These are phyloP conservation scores for Tilletia setariae DNA, from an alignment of 1,284 basidiomycete species.

Conservation along the genomic window DNA sequence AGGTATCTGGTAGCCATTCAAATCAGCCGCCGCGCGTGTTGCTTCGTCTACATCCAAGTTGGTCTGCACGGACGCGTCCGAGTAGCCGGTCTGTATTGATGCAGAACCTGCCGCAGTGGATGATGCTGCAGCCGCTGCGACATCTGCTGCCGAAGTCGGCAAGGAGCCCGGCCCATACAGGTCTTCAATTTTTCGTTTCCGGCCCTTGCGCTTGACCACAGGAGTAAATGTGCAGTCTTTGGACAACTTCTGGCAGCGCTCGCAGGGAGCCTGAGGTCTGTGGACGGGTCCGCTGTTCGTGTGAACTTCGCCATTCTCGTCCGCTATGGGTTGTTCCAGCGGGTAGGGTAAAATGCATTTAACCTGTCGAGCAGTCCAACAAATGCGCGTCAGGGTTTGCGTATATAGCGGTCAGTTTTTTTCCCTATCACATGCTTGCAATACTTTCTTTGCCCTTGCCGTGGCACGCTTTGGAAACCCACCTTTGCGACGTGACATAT, in stretches of 20 bases:
- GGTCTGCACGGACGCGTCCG: too few species aligned
- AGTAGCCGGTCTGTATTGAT: too few species aligned
- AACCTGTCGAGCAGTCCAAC: not conserved
- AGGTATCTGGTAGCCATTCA: too few species aligned
- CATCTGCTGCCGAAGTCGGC: too few species aligned
- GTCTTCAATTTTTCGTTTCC: not conserved
- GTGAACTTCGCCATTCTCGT: not conserved
- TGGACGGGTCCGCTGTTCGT: constrained; percentile 2
- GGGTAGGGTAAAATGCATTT: not conserved
- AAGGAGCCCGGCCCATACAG: too few species aligned
- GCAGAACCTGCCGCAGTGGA: too few species aligned
- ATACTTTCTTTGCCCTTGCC: not conserved
- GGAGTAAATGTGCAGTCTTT: constrained; percentile 11
- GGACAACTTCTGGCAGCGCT: constrained; percentile 1
- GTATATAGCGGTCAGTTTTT: not conserved
- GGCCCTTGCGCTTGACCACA: constrained; percentile 3
- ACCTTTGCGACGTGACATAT: constrained; percentile 6
- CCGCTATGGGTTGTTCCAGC: not conserved
- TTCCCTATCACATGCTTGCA: too few species aligned
- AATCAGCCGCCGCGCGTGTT: too few species aligned
- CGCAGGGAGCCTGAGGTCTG: not conserved
- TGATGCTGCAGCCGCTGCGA: too few species aligned
- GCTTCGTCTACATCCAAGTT: too few species aligned
- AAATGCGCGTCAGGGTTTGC: not conserved
- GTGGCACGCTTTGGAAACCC: not conserved